phyloP scores from a whole-genome alignment of 352 stramenopile genomes.

The Pseudoperonospora humuli region DNA sequence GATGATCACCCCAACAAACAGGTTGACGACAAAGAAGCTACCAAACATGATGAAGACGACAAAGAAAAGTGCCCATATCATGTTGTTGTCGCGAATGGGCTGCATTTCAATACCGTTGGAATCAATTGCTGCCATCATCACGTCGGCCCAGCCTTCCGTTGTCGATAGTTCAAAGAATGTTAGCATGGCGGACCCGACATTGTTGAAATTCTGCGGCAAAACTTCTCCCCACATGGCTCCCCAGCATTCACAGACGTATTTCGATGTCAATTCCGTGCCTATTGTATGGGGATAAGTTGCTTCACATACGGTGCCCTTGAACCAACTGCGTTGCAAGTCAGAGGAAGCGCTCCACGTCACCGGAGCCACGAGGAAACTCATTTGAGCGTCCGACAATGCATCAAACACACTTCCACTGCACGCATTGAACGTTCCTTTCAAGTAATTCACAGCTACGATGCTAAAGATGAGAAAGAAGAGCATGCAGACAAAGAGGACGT shows the following conservation, averaged over 20 bases:
- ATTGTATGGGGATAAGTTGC: slow-evolving; percentile 1
- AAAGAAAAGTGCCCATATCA: too few relatives aligned
- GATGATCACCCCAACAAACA: too few relatives aligned
- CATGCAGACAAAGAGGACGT: slow-evolving; percentile 86
- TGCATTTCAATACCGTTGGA: too few relatives aligned
- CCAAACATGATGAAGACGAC: too few relatives aligned
- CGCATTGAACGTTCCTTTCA: slow-evolving; percentile 87
- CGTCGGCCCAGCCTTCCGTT: too few relatives aligned
- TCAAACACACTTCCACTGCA: slow-evolving; percentile 68
- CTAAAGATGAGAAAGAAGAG: slow-evolving; percentile 95
- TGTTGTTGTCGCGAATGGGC: too few relatives aligned
- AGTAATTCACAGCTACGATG: slow-evolving; percentile 90
- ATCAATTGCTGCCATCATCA: too few relatives aligned
- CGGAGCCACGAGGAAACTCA: slow-evolving; percentile 42
- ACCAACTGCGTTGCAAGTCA: slow-evolving; percentile 35
- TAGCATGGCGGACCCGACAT: slow-evolving; percentile 73
- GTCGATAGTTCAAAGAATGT: slow-evolving; percentile 92
- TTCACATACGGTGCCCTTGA: slow-evolving; percentile 31
- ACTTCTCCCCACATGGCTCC: slow-evolving; percentile 36
- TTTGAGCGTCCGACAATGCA: too few relatives aligned
- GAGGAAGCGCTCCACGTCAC: slow-evolving; percentile 34
- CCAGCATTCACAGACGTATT: slow-evolving; percentile 71
- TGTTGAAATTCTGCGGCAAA: slow-evolving; percentile 80
- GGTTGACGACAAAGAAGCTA: too few relatives aligned
- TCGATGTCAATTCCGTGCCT: slow-evolving; percentile 36